Evolutionary conservation across 2,329 filamentous ascomycete species (phyloP).

Genomic region (Trichoderma afroharzianum): DNA sequence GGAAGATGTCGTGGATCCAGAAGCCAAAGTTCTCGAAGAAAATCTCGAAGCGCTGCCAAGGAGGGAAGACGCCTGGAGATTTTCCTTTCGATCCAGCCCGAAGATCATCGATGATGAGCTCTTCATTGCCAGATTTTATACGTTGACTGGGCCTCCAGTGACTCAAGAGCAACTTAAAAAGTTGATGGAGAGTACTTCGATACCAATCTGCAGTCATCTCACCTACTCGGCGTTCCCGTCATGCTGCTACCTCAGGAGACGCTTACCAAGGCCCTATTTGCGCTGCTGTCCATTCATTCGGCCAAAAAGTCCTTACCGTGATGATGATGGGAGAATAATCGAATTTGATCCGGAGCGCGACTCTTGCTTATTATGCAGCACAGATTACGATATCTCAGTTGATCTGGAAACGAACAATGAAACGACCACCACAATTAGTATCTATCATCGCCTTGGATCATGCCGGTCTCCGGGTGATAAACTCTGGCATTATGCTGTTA

Average conservation of each 20-base stretch:
- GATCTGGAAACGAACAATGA: neutral
- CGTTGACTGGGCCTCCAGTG: neutral
- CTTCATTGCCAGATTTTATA: neutral
- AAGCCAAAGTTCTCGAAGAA: neutral
- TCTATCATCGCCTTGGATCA: neutral
- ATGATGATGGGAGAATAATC: neutral
- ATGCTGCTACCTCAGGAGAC: neutral
- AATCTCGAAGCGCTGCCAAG: neutral
- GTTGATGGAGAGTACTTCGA: neutral
- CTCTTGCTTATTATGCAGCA: neutral
- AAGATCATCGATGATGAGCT: neutral
- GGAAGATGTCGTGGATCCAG: neutral
- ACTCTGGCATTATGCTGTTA: neutral
- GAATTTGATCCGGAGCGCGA: neutral
- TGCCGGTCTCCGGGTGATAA: neutral
- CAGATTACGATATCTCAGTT: neutral
- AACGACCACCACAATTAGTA: neutral
- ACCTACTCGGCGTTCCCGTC: neutral
- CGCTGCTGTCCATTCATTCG: neutral
- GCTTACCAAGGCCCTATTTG: neutral
- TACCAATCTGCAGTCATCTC: neutral
- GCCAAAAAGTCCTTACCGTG: neutral
- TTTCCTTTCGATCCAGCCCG: neutral
- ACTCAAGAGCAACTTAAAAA: neutral
- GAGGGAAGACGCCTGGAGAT: neutral